Evolutionary conservation across 306 rosid genomes (phyloP).

Genomic region (Corylus heterophylla): DNA sequence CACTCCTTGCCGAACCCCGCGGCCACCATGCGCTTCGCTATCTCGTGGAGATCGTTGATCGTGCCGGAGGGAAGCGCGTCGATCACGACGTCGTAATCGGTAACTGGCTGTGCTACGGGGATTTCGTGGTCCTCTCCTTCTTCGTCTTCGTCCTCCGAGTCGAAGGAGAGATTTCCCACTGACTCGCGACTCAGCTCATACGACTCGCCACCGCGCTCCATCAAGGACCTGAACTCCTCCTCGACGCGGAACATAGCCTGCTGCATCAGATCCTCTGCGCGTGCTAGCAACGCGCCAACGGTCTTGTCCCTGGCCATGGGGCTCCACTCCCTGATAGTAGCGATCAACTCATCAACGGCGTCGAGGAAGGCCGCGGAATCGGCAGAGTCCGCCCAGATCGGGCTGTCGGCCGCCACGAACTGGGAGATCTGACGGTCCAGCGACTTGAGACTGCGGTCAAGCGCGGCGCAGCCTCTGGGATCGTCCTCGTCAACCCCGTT

Average conservation of each 20-base stretch:
- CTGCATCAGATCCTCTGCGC: conserved; percentile 84
- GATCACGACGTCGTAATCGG: conserved; percentile 69
- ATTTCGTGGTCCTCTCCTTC: conserved; percentile 46
- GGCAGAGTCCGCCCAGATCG: conserved; percentile 79
- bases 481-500: conserved; percentile 39
- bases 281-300: conserved; percentile 54
- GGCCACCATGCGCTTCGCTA: conserved; percentile 88
- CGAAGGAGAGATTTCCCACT: conserved; percentile 50
- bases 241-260: conserved; percentile 88
- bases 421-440: conserved; percentile 81
- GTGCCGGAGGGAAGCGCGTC: conserved; percentile 86
- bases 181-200: conserved; percentile 64
- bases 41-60: conserved; percentile 81
- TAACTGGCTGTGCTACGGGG: conserved; percentile 75
- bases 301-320: conserved; percentile 61
- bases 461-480: conserved; percentile 49
- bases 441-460: conserved; percentile 66
- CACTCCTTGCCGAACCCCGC: conserved; percentile 93
- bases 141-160: conserved; percentile 64
- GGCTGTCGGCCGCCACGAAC: conserved; percentile 59
- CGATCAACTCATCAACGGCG: conserved; percentile 70
- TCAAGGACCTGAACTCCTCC: conserved; percentile 84
- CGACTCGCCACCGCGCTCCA: conserved; percentile 91
- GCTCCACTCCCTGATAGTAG: conserved; percentile 68
- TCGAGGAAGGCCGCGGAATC: conserved; percentile 76